Evolutionary conservation across 192 early-diverging fungal species (phyloP), one percentile per base, ranked within the genome.

Genomic region (Rhizophlyctis rosea): DNA sequence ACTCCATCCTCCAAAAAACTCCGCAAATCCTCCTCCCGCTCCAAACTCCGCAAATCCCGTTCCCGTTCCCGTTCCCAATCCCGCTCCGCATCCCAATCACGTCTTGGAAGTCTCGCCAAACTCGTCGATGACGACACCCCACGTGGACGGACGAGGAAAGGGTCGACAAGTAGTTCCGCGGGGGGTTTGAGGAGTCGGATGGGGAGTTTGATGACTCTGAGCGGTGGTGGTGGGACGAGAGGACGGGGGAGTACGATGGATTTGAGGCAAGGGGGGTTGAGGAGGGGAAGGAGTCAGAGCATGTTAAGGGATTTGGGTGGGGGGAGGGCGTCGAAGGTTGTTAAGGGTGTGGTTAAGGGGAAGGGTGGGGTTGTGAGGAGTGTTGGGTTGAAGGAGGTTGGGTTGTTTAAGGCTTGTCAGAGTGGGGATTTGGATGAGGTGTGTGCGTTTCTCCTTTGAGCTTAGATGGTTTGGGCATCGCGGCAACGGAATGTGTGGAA

Each of bases 351-450:
- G n/a, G n/a, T n/a, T n/a, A n/a, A n/a, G n/a, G n/a, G n/a, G 14
- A 28, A 9, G 9, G 29, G 16, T 2, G 50, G 53, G n/a, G 23
- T 27, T 4, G 27, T 18, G 4, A 7, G 32, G 53, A 18, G 52
- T 34, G 24, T 39, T 64, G 33, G 44, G 52, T n/a, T 1, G 18
- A 34, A 57, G 4, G 62, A 64, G n/a, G 28, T 25, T 14, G 25
- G 34, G 1, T 28, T 64, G 50, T 64, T 64, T 33, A 34, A 57
- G 21, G 62, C 62, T 5, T 64, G 62, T 47, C 52, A 64, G 21
- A 34, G 62, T n/a, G 24, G 27, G 4, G 62, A 64, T 64, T 39
- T 64, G 23, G 62, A 64, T 16, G 27, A 33, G 21, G 62, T 64
- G 25, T 36, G 62, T 56, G n/a, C 2, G 9, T 18, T 52, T 21